Evolutionary conservation across 1,284 basidiomycete genomes (phyloP).

Genomic region (Fomitiporia mediterranea): DNA sequence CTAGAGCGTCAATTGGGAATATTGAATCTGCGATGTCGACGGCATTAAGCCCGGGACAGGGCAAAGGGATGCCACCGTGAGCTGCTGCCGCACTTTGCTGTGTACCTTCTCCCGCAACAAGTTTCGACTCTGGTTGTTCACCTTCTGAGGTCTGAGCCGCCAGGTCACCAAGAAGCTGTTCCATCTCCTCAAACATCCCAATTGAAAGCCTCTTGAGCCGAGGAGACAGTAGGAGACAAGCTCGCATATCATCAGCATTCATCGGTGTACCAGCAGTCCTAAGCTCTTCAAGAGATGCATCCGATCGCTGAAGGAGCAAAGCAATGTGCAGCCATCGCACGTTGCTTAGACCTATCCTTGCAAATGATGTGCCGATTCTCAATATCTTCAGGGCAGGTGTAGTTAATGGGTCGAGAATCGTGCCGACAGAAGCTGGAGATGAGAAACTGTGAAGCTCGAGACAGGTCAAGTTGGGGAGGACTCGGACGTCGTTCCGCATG

Average conservation of each 20-base stretch:
- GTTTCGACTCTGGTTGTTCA: neutral
- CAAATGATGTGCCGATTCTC: neutral
- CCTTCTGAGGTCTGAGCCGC: too few species aligned
- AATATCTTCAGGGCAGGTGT: neutral
- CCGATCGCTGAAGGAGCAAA: neutral
- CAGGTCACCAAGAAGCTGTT: neutral
- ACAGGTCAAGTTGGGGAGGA: neutral
- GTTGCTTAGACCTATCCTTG: neutral
- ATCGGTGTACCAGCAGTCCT: neutral
- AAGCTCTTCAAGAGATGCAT: neutral
- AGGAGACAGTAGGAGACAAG: neutral
- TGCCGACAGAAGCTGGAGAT: neutral
- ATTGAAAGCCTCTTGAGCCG: conserved; percentile 1
- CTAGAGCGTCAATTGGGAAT: neutral
- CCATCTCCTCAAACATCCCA: neutral
- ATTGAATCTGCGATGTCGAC: neutral
- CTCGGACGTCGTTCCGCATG: neutral
- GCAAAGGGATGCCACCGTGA: too few species aligned
- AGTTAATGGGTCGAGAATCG: neutral
- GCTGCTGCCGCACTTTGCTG: too few species aligned
- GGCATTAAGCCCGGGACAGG: neutral
- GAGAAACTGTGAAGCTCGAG: conserved; percentile 1
- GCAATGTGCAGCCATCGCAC: neutral
- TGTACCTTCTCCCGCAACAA: neutral
- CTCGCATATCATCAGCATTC: neutral